These are phyloP conservation scores for Singerocomus rubriflavus DNA, from an alignment of 1,284 basidiomycete species.

Conservation along the genomic window DNA sequence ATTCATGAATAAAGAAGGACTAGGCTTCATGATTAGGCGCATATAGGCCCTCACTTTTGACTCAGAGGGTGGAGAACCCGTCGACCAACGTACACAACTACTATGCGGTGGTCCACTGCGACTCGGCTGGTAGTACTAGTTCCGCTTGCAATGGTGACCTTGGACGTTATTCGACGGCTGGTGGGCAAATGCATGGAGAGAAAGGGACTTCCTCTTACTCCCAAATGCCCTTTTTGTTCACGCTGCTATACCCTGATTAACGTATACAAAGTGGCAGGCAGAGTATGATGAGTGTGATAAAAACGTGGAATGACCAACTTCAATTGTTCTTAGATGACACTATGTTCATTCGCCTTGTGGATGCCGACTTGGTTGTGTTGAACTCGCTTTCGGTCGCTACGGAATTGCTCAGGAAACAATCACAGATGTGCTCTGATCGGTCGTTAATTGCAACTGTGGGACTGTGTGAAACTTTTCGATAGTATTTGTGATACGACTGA, in stretches of 20 bases:
- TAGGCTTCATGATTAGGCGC: too few species aligned
- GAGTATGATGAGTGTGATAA: slow-evolving; percentile 11
- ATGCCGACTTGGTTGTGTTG: slow-evolving; percentile 11
- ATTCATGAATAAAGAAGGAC: background rate
- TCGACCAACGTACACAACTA: background rate
- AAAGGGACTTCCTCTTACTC: background rate
- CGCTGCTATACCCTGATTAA: slow-evolving; percentile 6
- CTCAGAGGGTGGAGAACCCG: background rate
- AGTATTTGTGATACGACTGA: background rate
- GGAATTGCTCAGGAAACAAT: slow-evolving; percentile 17
- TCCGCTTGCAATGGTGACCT: background rate
- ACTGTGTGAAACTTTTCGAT: background rate
- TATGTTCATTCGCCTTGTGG: slow-evolving; percentile 12
- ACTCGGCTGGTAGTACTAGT: background rate
- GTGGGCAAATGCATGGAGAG: background rate
- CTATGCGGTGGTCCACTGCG: background rate
- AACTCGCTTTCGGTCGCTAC: background rate
- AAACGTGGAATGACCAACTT: background rate
- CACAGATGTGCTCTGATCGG: slow-evolving; percentile 17
- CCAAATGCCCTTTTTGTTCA: slow-evolving; percentile 6
- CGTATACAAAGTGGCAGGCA: slow-evolving; percentile 12
- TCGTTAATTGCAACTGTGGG: slow-evolving; percentile 10
- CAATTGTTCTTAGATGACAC: slow-evolving; percentile 4
- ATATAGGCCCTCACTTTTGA: background rate
- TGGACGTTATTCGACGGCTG: background rate